These are phyloP conservation scores for Candida mesenterica DNA, from an alignment of 1,139 yeast genomes.

Conservation along the genomic window DNA sequence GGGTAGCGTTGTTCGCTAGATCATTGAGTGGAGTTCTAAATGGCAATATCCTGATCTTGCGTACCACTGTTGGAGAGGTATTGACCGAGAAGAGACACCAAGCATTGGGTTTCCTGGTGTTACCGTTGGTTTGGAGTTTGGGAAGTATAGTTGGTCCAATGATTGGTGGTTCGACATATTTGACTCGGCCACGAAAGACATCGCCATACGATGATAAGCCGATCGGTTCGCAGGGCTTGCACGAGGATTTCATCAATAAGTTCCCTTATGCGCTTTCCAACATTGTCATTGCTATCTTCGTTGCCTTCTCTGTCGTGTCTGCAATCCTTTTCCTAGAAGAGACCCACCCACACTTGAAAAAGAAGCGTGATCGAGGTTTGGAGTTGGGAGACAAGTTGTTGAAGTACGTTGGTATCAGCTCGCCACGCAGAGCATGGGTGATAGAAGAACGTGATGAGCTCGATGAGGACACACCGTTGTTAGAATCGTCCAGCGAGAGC, in stretches of 20 bases:
- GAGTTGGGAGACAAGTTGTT: constrained; percentile 51
- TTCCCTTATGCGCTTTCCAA: constrained; percentile 64
- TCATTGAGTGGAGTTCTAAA: constrained; percentile 34
- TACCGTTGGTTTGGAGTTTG: constrained; percentile 36
- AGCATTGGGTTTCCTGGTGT: constrained; percentile 35
- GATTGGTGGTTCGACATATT: constrained; percentile 47
- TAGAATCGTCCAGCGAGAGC: not conserved
- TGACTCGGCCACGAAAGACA: constrained; percentile 30
- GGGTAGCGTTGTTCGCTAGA: constrained; percentile 33
- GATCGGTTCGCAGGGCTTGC: constrained; percentile 1
- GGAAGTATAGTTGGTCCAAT: constrained; percentile 41
- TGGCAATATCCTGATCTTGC: constrained; percentile 37
- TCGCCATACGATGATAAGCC: constrained; percentile 8
- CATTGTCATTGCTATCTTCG: constrained; percentile 47
- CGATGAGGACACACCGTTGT: not conserved
- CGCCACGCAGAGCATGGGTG: constrained; percentile 39
- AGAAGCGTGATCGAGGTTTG: constrained; percentile 49
- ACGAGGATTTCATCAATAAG: constrained; percentile 31
- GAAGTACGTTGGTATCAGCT: constrained; percentile 29
- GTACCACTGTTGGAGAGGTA: constrained; percentile 39
- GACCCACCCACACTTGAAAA: constrained; percentile 46
- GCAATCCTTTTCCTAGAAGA: constrained; percentile 61
- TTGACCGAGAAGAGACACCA: constrained; percentile 38
- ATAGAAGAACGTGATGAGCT: constrained; percentile 5
- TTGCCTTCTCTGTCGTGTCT: constrained; percentile 36